Evolutionary conservation across 2,329 filamentous ascomycete species (phyloP).

Genomic region (Alternaria burnsii): DNA sequence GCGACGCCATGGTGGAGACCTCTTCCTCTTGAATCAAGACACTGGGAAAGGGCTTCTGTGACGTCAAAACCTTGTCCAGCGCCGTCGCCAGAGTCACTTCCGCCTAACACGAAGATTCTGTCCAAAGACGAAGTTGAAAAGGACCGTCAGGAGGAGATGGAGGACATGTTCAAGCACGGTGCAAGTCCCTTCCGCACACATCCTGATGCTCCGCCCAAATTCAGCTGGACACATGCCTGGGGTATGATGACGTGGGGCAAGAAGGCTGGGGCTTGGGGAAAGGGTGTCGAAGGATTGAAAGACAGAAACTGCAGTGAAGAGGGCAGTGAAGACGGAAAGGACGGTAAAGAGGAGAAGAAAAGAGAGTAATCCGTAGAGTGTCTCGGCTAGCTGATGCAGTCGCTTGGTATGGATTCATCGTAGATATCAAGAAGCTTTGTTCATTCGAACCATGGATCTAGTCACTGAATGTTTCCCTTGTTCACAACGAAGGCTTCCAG

Average conservation of each 20-base stretch:
- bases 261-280: slow-evolving; percentile 62
- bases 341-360: neutral
- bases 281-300: slow-evolving; percentile 58
- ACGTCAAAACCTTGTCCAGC: neutral
- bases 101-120: slow-evolving; percentile 27
- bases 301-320: slow-evolving; percentile 4
- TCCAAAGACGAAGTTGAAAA: slow-evolving; percentile 29
- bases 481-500: slow-evolving; percentile 94
- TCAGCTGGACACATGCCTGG: slow-evolving; percentile 63
- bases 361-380: neutral
- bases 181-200: slow-evolving; percentile 58
- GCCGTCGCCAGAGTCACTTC: slow-evolving; percentile 3
- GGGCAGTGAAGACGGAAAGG: neutral
- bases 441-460: slow-evolving; percentile 40
- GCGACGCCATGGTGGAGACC: slow-evolving; percentile 72
- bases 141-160: slow-evolving; percentile 33
- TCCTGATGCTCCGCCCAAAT: slow-evolving; percentile 59
- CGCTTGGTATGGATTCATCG: neutral
- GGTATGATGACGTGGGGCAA: slow-evolving; percentile 63
- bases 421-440: neutral
- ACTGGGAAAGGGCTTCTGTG: slow-evolving; percentile 65
- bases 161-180: slow-evolving; percentile 53
- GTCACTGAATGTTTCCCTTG: slow-evolving; percentile 75
- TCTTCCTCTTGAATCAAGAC: slow-evolving; percentile 67
- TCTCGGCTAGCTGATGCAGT: neutral